These are phyloP conservation scores for Fusarium armeniacum DNA, from an alignment of 2,329 filamentous ascomycete species.

Conservation along the genomic window DNA sequence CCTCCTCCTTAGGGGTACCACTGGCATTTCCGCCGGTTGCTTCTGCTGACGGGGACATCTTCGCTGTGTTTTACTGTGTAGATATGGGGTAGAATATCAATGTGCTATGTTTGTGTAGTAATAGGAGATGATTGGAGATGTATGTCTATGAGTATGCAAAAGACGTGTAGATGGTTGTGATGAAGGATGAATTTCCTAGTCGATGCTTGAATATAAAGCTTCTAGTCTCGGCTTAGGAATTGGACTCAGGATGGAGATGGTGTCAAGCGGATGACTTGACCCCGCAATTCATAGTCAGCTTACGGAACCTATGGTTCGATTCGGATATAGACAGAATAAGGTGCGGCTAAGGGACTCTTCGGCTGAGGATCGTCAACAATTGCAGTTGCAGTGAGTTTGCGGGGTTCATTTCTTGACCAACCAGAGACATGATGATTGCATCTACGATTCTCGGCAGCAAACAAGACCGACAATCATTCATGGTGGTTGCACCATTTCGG, in stretches of 20 bases:
- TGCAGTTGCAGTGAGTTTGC: slow-evolving; percentile 25
- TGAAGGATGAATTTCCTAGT: not conserved
- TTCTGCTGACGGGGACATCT: slow-evolving; percentile 56
- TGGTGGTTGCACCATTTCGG: slow-evolving; percentile 19
- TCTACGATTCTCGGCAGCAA: slow-evolving; percentile 27
- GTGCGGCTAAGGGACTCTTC: slow-evolving; percentile 34
- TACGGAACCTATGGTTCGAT: slow-evolving; percentile 10
- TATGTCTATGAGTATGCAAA: not conserved
- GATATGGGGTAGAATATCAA: not conserved
- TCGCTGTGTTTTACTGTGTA: slow-evolving; percentile 37
- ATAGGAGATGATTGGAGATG: not conserved
- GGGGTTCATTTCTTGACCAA: slow-evolving; percentile 24
- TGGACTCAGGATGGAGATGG: not conserved
- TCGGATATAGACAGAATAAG: slow-evolving; percentile 29
- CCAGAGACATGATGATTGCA: slow-evolving; percentile 27
- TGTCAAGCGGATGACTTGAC: slow-evolving; percentile 27
- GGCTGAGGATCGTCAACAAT: slow-evolving; percentile 17
- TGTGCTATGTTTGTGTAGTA: not conserved
- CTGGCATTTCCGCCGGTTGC: slow-evolving; percentile 61
- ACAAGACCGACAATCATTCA: not conserved
- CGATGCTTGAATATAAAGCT: slow-evolving; percentile 17
- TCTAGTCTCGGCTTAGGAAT: slow-evolving; percentile 16
- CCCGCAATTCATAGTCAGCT: slow-evolving; percentile 36
- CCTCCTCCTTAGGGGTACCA: slow-evolving; percentile 34
- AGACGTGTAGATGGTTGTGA: not conserved